Base-by-base conservation (phyloP, 2,329 filamentous ascomycete genomes). In the Aspergillus ibericus region DNA sequence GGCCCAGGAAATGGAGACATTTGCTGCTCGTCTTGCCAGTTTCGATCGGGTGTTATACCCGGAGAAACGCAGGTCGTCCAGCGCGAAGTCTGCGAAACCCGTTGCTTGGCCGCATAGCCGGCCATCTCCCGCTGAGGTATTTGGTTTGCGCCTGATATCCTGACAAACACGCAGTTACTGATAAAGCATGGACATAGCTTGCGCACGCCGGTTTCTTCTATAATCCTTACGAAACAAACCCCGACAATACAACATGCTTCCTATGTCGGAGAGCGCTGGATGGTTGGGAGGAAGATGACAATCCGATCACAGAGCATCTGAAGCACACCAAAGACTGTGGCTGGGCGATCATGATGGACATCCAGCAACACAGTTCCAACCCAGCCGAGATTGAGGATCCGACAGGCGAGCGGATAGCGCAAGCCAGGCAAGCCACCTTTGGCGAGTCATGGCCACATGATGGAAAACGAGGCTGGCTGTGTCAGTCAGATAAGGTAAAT, bases 131-230 rank as follows among this genome's bases (percentile, higher is more conserved):
- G 82, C 85, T 64, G 84, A 88, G 64, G 89, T 91, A 78, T 32
- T 18, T 4, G 25, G 12, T 38, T 44, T 69, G 15, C 55, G 69
- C 53, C 25, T 49, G 56, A n/a, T 32, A n/a, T 22, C 25, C 46
- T 36, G 13, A 10, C 36, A 52, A 50, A 13, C 42, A 27, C 46
- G 15, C 44, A 29, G 15, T 63, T 18, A 55, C 50, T 22, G 7
- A 35, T 29, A 3, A 15, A 6, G 50, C 15, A 34, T 42, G 49
- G 18, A 18, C 22, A 46, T 71, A 96, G 90, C 88, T 99, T 68
- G 93, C 95, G 4, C 87, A 85, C 70, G 93, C 95, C 57, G 95
- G 95, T 36, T 96, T 99, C 78, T 95, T 89, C 78, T 98, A 91
- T 78, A 85, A 88, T 60, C 93, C 95, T 1, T 86, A 85, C 13